A percentile compares a stretch with the other conserved stretches of the same genome.
Conservation (phyloP, 139 green algal species). For the Tetraselmis chui region DNA sequence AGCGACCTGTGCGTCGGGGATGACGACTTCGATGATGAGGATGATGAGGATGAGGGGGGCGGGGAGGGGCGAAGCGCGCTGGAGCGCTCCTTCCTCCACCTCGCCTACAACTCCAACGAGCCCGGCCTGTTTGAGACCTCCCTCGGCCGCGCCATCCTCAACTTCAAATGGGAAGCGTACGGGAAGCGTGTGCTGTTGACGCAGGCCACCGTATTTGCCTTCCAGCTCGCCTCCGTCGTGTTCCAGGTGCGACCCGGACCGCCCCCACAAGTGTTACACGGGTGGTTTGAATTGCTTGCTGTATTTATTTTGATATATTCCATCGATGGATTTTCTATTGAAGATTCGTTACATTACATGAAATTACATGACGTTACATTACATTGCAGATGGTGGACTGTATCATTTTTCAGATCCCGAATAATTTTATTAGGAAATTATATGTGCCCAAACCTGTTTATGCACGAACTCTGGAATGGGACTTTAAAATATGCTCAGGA, state of each 20-base stretch:
- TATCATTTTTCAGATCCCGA: no score
- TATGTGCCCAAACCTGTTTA: no score
- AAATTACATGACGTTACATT: no score
- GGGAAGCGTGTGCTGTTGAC: neutral
- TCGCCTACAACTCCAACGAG: constrained; percentile 1
- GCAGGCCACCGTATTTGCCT: neutral
- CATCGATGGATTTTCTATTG: no score
- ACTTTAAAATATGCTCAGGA: no score
- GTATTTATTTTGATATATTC: no score
- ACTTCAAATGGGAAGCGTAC: constrained; percentile 5
- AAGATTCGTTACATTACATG: no score
- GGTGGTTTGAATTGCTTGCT: neutral
- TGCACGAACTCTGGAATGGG: no score
- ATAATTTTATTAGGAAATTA: no score
- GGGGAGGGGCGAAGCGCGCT: neutral
- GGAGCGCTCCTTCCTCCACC: neutral
- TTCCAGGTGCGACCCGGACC: neutral
- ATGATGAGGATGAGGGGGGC: neutral
- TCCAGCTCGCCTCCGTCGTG: neutral
- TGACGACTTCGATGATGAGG: neutral
- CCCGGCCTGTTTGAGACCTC: neutral
- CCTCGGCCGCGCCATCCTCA: neutral
- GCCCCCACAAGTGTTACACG: neutral
- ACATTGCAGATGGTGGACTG: no score
- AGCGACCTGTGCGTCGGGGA: neutral